phyloP scores from a whole-genome alignment of 345 rosid species.

The Hevea brasiliensis region DNA sequence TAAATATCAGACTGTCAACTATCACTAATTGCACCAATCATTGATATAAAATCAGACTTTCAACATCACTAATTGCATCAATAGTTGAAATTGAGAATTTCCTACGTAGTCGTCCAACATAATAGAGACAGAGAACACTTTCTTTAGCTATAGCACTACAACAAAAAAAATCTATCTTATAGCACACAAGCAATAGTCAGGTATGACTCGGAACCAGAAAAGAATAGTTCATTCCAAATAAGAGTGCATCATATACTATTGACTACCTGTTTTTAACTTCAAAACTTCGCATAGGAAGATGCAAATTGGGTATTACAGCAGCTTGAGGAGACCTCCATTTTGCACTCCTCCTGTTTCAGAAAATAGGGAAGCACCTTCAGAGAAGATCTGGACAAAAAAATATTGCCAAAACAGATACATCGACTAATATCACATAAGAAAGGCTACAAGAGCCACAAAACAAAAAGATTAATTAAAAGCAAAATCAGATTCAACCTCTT shows the following conservation, averaged over 20 bases:
- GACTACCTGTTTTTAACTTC: conserved; percentile 68
- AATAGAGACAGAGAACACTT: not conserved
- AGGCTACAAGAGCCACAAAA: not conserved
- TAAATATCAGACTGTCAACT: not conserved
- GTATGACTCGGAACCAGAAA: not conserved
- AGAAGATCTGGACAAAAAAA: not conserved
- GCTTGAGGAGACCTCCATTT: conserved; percentile 63
- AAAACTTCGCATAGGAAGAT: conserved; percentile 77
- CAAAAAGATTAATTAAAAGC: not conserved
- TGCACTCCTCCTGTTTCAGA: conserved; percentile 36
- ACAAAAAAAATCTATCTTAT: too few species aligned
- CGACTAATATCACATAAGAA: not conserved
- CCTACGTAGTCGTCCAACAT: too few species aligned
- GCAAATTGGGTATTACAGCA: conserved; percentile 58
- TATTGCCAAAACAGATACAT: not conserved
- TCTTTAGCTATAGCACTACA: not conserved
- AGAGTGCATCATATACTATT: not conserved
- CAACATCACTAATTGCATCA: too few species aligned
- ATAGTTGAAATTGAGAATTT: too few species aligned
- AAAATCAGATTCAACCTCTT: conserved; percentile 40
- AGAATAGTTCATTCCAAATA: not conserved
- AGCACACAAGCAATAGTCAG: too few species aligned
- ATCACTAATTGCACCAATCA: not conserved
- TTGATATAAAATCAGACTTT: too few species aligned
- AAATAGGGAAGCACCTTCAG: not conserved